Evolutionary conservation across 192 early-diverging fungal genomes (phyloP), one percentile per base, ranked within the genome.

Genomic region (Gonapodya prolifera): DNA sequence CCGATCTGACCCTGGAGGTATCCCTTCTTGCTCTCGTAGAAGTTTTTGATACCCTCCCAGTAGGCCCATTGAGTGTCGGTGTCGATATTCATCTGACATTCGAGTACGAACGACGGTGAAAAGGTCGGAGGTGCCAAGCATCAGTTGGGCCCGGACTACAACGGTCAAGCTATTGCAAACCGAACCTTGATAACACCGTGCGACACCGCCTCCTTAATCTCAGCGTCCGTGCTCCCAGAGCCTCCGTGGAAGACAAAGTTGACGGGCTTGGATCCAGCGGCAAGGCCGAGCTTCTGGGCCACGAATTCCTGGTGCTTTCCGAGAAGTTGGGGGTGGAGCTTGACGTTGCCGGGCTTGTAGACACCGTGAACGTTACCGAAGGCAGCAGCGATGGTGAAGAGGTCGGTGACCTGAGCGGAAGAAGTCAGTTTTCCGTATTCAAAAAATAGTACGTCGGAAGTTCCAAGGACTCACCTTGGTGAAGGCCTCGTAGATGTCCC

Each of bases 231-330:
- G 45, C 92, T 93, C 74, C 96, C 96, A 23, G 94, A 96, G 78
- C 96, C 96, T 80, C 96, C 96, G 89, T 98, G 96, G 94, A 98
- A 98, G 78, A 98, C 96, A 78, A 98, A 95, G 86, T 85, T 94
- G 78, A 98, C 91, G 34, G 96, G 96, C 83, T 93, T 92, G 80
- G 88, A 84, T 77, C 86, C 75, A 70, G 83, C 80, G 71, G 81
- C 35, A 33, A 81, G 75, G 70, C 80, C 82, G 34, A 89, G 86
- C 83, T 95, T 87, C 79, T 91, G 87, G 80, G 88, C 84, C 80
- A 96, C 93, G 77, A 87, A 90, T 31, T 80, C 84, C 85, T 98
- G 96, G 86, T 96, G 94, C 86, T 93, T 92, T 79, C 91, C 92
- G 71, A 98, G 87, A 77, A 98, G 90, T 85, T 94, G 91, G 70